A percentile compares a stretch with the other conserved stretches of the same genome.
phyloP scores from a whole-genome alignment of 495 filamentous ascomycete species.

The Thozetella sp. region DNA sequence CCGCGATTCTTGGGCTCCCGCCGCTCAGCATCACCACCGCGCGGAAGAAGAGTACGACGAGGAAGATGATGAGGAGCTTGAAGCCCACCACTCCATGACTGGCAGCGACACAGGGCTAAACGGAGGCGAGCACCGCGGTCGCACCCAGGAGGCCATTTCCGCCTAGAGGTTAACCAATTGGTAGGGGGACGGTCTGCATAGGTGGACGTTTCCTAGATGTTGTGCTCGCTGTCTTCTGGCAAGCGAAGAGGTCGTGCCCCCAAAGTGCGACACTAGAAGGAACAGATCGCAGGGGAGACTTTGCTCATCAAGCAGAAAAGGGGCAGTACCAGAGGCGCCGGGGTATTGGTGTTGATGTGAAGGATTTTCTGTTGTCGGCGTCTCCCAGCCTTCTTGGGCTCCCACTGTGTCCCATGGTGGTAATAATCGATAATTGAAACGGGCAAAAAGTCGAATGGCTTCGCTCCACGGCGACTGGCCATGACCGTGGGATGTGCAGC shows the following conservation, averaged over 20 bases:
- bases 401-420: background rate
- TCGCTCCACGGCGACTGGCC: too few relatives aligned
- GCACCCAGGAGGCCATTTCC: slow-evolving; percentile 31
- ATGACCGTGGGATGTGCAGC: too few relatives aligned
- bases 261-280: too few relatives aligned
- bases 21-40: slow-evolving; percentile 67
- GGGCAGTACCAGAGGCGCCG: too few relatives aligned
- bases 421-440: background rate
- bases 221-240: background rate
- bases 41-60: slow-evolving; percentile 64
- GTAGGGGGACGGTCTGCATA: background rate
- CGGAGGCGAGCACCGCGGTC: slow-evolving; percentile 44
- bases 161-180: slow-evolving; percentile 16
- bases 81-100: slow-evolving; percentile 38
- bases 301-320: background rate
- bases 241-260: background rate
- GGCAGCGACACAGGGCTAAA: slow-evolving; percentile 44
- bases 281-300: background rate
- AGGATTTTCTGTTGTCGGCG: too few relatives aligned
- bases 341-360: background rate
- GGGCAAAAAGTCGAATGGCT: background rate
- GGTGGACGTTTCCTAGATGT: background rate
- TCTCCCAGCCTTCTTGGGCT: background rate
- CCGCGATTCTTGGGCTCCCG: slow-evolving; percentile 88
- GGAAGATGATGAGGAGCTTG: slow-evolving; percentile 51